Percentiles rank a stretch among this genome's conserved stretches.
Conservation (phyloP, 2,329 filamentous ascomycete genomes). For the Neofusicoccum sp. region DNA sequence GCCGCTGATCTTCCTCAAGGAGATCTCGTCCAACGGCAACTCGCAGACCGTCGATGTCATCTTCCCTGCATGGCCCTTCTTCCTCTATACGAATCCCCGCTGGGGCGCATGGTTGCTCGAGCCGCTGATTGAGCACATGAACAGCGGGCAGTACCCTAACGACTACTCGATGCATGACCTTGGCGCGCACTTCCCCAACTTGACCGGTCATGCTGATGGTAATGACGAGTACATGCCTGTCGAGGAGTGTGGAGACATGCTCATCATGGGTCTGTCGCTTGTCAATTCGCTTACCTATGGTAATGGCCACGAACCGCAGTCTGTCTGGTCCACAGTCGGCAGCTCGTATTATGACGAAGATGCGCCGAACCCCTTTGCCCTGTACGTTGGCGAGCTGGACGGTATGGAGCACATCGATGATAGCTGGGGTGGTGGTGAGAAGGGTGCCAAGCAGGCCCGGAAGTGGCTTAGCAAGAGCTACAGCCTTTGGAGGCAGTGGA, state of each 20-base stretch:
- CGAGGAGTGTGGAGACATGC: constrained; percentile 79
- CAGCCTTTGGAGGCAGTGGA: constrained; percentile 75
- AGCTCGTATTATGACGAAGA: constrained; percentile 26
- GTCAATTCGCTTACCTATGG: constrained; percentile 73
- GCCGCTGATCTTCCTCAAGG: constrained; percentile 78
- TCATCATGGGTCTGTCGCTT: constrained; percentile 79
- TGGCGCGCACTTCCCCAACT: constrained; percentile 72
- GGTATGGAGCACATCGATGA: constrained; percentile 63
- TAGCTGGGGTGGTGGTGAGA: constrained; percentile 58
- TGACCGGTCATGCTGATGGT: constrained; percentile 73
- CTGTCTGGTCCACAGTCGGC: constrained; percentile 59
- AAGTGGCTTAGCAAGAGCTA: constrained; percentile 73
- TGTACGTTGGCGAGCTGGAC: constrained; percentile 53
- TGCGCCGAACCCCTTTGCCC: constrained; percentile 48
- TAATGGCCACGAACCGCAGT: constrained; percentile 57
- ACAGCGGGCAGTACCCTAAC: constrained; percentile 83
- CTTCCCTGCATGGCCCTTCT: constrained; percentile 84
- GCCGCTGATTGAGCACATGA: constrained; percentile 78
- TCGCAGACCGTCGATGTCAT: constrained; percentile 87
- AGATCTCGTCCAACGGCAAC: constrained; percentile 84
- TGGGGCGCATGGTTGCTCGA: constrained; percentile 81
- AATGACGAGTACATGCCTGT: constrained; percentile 75
- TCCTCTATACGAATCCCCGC: constrained; percentile 79
- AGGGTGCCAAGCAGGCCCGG: constrained; percentile 59
- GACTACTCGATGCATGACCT: constrained; percentile 79